phyloP scores from a whole-genome alignment of 140 eudicot genomes.

The Stevia rebaudiana region DNA sequence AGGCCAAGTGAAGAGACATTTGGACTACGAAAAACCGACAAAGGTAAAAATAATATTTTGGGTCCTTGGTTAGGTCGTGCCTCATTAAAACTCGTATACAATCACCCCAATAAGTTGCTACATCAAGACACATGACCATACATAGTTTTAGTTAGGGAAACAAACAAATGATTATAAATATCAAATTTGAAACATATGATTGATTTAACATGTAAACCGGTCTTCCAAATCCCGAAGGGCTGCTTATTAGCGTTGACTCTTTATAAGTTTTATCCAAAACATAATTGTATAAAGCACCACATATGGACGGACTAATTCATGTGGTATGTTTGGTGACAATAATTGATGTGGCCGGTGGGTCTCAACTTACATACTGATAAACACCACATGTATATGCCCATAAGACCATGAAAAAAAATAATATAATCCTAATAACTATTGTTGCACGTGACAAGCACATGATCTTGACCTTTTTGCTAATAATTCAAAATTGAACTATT shows the following conservation, averaged over 20 bases:
- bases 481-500: slow-evolving; percentile 20
- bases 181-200: too few relatives aligned
- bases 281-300: slow-evolving; percentile 4
- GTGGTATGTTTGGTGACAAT: slow-evolving; percentile 31
- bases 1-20: too few relatives aligned
- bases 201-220: not conserved
- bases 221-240: slow-evolving; percentile 7
- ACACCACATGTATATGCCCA: slow-evolving; percentile 26
- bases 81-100: too few relatives aligned
- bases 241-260: not conserved
- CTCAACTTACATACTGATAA: slow-evolving; percentile 9
- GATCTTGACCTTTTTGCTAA: slow-evolving; percentile 25
- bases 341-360: slow-evolving; percentile 30
- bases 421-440: not conserved
- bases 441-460: slow-evolving; percentile 14
- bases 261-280: not conserved
- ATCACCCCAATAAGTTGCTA: too few relatives aligned
- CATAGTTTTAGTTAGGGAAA: too few relatives aligned
- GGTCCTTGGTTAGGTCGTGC: too few relatives aligned
- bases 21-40: too few relatives aligned
- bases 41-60: too few relatives aligned
- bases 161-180: too few relatives aligned
- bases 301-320: slow-evolving; percentile 4
- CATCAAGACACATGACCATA: too few relatives aligned
- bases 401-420: not conserved